Base-by-base conservation (phyloP, 352 stramenopile genomes). In the Phytophthora palmivora region DNA sequence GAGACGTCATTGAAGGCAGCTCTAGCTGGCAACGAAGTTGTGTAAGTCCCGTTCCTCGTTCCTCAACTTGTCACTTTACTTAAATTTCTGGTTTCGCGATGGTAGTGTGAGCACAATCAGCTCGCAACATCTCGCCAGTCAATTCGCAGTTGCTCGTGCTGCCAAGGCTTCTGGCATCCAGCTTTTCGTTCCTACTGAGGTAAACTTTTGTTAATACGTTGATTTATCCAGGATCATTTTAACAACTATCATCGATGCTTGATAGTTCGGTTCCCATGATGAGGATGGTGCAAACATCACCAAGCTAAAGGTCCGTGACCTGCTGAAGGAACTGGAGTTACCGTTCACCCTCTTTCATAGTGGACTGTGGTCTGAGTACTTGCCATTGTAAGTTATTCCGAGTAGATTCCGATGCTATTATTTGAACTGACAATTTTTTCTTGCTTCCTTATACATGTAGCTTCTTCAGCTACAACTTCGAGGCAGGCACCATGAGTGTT, bases 101-200 rank as follows among this genome's bases (percentile, higher is more conserved):
- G n/a, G 2, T 33, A 68, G 59, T 15, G 51, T 67, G 39, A 45
- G 58, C 36, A 19, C 58, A 15, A 45, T 67, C 16, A 7, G 39
- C 21, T 8, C 58, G 22, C 54, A 49, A 11, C 18, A 38, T 24
- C 38, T 52, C 15, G 18, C 50, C 21, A 36, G 12, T 21, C 58
- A 67, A 32, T 43, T 54, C 36, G 21, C 28, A 18, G 28, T 70
- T 39, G 61, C 45, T 3, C 52, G 46, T 18, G 61, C 61, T 10
- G 61, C 61, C 6, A 70, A 70, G 39, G 61, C 45, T 63, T 53
- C 45, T 49, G 54, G 39, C 2, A 22, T 46, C 6, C 6, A 70
- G 42, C 55, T 70, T 0, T 70, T 70, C 49, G 62, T 65, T n/a
- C 62, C 62, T 2, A 62, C 62, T 10, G 54, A 70, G 54, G 62